Base-by-base conservation (phyloP, 768 basidiomycete species). In the Xanthoconium purpureum region DNA sequence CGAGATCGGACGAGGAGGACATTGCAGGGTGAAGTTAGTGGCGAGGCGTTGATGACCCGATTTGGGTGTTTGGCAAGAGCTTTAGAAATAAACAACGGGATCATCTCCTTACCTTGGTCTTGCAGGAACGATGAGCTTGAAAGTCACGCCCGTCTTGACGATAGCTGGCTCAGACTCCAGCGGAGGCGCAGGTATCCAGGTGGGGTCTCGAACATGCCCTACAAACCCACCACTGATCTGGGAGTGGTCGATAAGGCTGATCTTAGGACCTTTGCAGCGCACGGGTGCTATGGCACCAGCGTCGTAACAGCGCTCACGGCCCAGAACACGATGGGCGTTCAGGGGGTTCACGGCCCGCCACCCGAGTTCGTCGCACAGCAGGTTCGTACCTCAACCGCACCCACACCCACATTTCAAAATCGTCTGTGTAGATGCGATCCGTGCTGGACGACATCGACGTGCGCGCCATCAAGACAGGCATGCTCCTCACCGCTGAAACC, bases 181-280 rank as follows among this genome's bases (percentile, higher is more conserved):
- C 32, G 91, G 91, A 24, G 93, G 94, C 2, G 93, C 94, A 32
- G 94, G 94, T 0, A 92, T 97, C 28, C 94, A 95, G 76, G 91
- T 88, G 59, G 60, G 73, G 42, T 6, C 1, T 13, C 10, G 54
- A 33, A 59, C 32, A 3, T 32, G 5, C 24, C 24, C 4, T 24
- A 24, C 24, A 24, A 24, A 30, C 13, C 13, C 55, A 28, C 3
- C 30, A 6, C 15, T 33, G n/a, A 9, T 28, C 44, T 44, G 15
- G 59, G 17, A 14, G 35, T 17, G 28, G 6, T 13, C 33, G 13
- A 43, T n/a, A 36, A 94, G 88, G 94, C 91, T 10, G 94, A 96
- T 70, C 75, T 96, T 30, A 92, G 89, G 71, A 88, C 92, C 1
- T 88, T 94, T 62, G 84, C 89, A 6, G 86, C 90, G 0, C 80